Percentiles rank a stretch among this genome's conserved stretches.
Conservation (phyloP, 2,329 filamentous ascomycete species). For the Claviceps cyperi region DNA sequence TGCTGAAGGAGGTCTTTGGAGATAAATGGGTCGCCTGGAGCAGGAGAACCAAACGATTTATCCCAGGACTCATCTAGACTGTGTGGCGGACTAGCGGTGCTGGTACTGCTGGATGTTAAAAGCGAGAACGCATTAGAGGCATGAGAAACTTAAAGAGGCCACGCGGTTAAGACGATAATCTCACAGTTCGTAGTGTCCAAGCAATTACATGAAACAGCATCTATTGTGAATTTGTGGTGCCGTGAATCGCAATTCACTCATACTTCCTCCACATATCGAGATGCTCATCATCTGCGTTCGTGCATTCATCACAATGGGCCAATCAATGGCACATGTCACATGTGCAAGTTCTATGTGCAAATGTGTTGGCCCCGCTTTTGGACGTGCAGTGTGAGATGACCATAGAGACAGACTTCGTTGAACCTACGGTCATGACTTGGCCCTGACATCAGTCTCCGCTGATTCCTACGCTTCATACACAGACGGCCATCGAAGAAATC, state of each 20-base stretch:
- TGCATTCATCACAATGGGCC: not conserved
- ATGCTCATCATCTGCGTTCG: not conserved
- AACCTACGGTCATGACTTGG: not conserved
- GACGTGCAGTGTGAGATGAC: too few relatives aligned
- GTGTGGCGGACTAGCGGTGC: not conserved
- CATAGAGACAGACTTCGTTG: not conserved
- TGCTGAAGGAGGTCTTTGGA: slow-evolving; percentile 33
- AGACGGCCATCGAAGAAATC: not conserved
- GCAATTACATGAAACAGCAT: too few relatives aligned
- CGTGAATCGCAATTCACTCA: too few relatives aligned
- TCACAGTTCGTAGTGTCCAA: too few relatives aligned
- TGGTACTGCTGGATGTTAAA: not conserved
- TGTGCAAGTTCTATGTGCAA: not conserved
- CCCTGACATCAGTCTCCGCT: not conserved
- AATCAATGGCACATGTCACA: not conserved
- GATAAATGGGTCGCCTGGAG: slow-evolving; percentile 34
- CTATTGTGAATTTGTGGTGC: too few relatives aligned
- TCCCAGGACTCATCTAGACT: slow-evolving; percentile 20
- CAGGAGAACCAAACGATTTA: slow-evolving; percentile 29
- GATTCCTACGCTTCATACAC: not conserved
- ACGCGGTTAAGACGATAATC: too few relatives aligned
- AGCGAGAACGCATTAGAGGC: not conserved
- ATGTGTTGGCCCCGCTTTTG: too few relatives aligned
- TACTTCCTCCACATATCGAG: too few relatives aligned
- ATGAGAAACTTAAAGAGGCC: not conserved